Evolutionary conservation across 306 rosid species (phyloP).

Genomic region (Casuarina equisetifolia): DNA sequence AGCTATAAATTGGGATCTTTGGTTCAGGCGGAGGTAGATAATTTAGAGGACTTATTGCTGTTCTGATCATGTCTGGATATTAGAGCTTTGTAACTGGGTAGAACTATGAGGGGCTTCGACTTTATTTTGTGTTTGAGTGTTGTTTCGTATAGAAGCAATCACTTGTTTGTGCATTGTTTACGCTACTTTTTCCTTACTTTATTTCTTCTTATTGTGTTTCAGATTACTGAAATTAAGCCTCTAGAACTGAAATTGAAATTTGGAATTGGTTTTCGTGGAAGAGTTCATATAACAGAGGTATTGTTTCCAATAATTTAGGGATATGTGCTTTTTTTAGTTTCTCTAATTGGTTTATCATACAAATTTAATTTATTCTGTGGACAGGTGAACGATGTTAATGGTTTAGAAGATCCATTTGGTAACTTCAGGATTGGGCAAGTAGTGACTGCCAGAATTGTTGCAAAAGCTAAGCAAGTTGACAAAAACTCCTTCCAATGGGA

Average conservation of each 20-base stretch:
- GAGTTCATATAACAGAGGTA: constrained; percentile 92
- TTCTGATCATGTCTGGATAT: not conserved
- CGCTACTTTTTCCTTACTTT: constrained; percentile 23
- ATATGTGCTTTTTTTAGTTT: constrained; percentile 1
- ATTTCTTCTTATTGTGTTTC: constrained; percentile 20
- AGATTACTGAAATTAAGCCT: constrained; percentile 80
- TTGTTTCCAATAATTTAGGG: constrained; percentile 15
- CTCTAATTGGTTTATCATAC: constrained; percentile 15
- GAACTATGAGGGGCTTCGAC: constrained; percentile 12
- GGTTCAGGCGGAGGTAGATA: constrained; percentile 87
- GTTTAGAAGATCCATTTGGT: constrained; percentile 63
- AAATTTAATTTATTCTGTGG: constrained; percentile 12
- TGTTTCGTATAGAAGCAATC: not conserved
- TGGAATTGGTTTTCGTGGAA: constrained; percentile 70
- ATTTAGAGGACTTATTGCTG: not conserved
- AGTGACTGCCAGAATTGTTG: constrained; percentile 67
- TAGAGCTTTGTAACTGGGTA: not conserved
- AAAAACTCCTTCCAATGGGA: constrained; percentile 66
- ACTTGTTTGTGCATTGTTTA: not conserved
- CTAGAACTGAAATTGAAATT: constrained; percentile 84
- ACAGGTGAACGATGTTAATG: constrained; percentile 62
- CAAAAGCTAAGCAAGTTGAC: constrained; percentile 57
- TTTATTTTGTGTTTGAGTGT: constrained; percentile 1
- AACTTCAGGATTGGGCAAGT: constrained; percentile 75
- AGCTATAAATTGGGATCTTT: constrained; percentile 73